Conservation (phyloP, 202 grass and related monocot genomes). For the Alloteropsis angusta region DNA sequence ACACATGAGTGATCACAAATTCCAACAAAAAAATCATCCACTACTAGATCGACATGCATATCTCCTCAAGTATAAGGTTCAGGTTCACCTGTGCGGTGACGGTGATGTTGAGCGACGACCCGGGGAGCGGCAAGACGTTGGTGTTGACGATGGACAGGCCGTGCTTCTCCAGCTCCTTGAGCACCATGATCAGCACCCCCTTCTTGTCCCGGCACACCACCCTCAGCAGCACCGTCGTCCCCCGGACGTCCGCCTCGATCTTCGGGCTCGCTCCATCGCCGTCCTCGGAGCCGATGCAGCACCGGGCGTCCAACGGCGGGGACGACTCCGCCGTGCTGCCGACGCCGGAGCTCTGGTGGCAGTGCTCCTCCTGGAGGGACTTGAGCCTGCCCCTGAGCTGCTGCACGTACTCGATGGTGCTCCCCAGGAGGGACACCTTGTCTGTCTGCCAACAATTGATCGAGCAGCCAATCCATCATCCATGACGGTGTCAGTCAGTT, state of each 20-base stretch:
- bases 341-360: not conserved
- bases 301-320: not conserved
- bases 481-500: not conserved
- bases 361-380: not conserved
- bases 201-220: slow-evolving; percentile 25
- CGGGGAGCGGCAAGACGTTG: not conserved
- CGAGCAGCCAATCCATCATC: not conserved
- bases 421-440: slow-evolving; percentile 27
- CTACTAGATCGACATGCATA: too few species aligned
- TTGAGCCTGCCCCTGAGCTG: not conserved
- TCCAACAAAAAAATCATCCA: not conserved
- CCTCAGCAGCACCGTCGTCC: slow-evolving; percentile 1
- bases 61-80: not conserved
- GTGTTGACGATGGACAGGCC: slow-evolving; percentile 15
- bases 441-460: slow-evolving; percentile 5
- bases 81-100: slow-evolving; percentile 1
- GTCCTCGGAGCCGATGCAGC: not conserved
- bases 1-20: not conserved
- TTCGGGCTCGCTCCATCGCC: not conserved
- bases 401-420: slow-evolving; percentile 24
- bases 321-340: not conserved
- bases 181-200: slow-evolving; percentile 13
- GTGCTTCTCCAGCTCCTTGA: slow-evolving; percentile 24
- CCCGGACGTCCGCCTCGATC: not conserved
- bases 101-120: slow-evolving; percentile 10